These are phyloP conservation scores for Eucalyptus dawsonii DNA, from an alignment of 345 rosid species.

Conservation along the genomic window DNA sequence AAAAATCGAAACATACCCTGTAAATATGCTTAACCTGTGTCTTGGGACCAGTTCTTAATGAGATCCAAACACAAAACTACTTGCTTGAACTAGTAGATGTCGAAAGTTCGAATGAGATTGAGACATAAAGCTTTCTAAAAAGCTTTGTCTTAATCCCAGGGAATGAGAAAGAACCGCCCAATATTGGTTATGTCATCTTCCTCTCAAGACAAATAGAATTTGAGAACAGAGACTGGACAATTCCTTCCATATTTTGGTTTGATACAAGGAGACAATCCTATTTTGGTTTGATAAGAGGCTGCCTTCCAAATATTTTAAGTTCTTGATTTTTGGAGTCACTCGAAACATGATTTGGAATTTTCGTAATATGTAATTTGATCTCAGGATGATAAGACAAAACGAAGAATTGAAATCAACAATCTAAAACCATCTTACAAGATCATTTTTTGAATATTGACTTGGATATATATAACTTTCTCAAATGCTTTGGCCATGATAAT, in stretches of 20 bases:
- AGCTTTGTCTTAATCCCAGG: background rate
- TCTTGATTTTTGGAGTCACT: background rate
- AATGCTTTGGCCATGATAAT: background rate
- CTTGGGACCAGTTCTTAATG: background rate
- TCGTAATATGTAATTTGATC: background rate
- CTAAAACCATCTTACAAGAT: background rate
- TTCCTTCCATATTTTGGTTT: background rate
- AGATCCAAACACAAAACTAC: background rate
- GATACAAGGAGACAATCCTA: background rate
- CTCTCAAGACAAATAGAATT: background rate
- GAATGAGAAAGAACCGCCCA: background rate
- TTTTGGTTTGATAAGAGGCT: background rate
- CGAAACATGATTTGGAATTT: background rate
- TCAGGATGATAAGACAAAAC: background rate
- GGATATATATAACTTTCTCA: background rate
- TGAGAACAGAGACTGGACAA: background rate
- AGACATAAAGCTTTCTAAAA: background rate
- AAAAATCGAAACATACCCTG: background rate
- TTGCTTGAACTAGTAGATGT: background rate
- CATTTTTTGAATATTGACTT: background rate
- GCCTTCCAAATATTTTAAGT: background rate
- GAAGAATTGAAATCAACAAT: background rate
- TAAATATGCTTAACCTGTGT: background rate
- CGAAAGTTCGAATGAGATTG: background rate
- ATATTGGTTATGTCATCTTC: background rate